Evolutionary conservation across 768 basidiomycete genomes (phyloP).

Genomic region (Pleurotus pulmonarius): DNA sequence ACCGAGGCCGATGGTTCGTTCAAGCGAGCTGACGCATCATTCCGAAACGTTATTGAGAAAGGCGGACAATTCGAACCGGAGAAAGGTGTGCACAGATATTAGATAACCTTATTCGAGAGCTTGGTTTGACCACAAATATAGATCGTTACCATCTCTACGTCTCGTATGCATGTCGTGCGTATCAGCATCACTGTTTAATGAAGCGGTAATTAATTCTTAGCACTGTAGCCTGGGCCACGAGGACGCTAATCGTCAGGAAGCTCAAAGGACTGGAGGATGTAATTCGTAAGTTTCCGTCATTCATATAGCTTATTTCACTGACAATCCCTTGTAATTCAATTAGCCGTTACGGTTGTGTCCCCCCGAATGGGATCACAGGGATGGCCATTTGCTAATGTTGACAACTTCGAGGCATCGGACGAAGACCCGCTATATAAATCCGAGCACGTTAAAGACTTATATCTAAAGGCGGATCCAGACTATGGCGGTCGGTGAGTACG

Average conservation of each 20-base stretch:
- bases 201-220: too few species aligned
- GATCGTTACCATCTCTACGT: constrained; percentile 93
- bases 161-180: constrained; percentile 79
- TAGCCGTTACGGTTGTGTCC: constrained; percentile 79
- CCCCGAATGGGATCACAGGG: constrained; percentile 81
- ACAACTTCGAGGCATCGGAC: constrained; percentile 70
- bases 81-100: constrained; percentile 46
- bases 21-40: constrained; percentile 49
- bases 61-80: constrained; percentile 71
- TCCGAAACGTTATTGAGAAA: constrained; percentile 51
- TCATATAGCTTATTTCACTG: constrained; percentile 1
- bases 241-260: constrained; percentile 83
- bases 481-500: constrained; percentile 64
- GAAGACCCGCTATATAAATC: constrained; percentile 69
- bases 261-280: constrained; percentile 89
- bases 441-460: constrained; percentile 79
- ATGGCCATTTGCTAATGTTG: constrained; percentile 80
- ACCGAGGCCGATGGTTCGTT: constrained; percentile 47
- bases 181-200: not conserved
- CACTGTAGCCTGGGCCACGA: constrained; percentile 82
- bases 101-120: not conserved
- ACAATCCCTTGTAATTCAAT: not conserved
- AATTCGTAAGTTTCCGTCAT: constrained; percentile 50
- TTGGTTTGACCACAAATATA: constrained; percentile 22
- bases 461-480: constrained; percentile 67